Evolutionary conservation across 352 stramenopile genomes (phyloP).

Genomic region (Phytopythium litorale): DNA sequence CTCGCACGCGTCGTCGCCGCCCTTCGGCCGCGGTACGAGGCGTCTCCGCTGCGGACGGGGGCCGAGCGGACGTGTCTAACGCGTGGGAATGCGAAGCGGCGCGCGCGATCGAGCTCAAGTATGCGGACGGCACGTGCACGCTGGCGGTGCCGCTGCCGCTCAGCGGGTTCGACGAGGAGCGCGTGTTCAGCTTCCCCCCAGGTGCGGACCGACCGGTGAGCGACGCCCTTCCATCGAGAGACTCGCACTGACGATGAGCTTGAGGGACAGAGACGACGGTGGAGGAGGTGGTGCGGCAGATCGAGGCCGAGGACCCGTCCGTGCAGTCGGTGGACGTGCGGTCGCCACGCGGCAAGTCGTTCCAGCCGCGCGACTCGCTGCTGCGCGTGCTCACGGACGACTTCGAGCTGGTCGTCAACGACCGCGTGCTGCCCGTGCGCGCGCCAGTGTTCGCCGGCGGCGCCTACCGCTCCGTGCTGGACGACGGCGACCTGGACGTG

Average conservation of each 20-base stretch:
- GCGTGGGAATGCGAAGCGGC: slow-evolving; percentile 9
- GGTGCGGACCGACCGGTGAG: no score
- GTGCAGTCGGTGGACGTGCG: slow-evolving; percentile 68
- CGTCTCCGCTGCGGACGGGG: no score
- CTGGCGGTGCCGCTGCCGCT: slow-evolving; percentile 74
- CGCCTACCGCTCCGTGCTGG: slow-evolving; percentile 65
- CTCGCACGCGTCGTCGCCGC: background rate
- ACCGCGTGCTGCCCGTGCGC: slow-evolving; percentile 63
- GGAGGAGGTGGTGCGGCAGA: slow-evolving; percentile 64
- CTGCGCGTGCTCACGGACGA: slow-evolving; percentile 71
- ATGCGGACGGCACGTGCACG: slow-evolving; percentile 70
- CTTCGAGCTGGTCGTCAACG: slow-evolving; percentile 81
- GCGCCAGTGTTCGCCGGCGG: slow-evolving; percentile 71
- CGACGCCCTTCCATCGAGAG: no score
- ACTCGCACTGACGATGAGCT: no score
- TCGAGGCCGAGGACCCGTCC: slow-evolving; percentile 71
- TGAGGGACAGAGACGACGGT: slow-evolving; percentile 71
- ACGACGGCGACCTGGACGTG: slow-evolving; percentile 78
- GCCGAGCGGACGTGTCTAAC: no score
- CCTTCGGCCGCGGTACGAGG: slow-evolving; percentile 1
- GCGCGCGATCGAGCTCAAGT: slow-evolving; percentile 74
- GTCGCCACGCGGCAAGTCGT: slow-evolving; percentile 49
- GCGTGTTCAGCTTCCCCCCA: slow-evolving; percentile 71
- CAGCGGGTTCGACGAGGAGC: slow-evolving; percentile 73
- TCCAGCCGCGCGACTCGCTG: slow-evolving; percentile 59